Evolutionary conservation across 129 eudicot genomes (phyloP).

Genomic region (Oenanthe sinensis): DNA sequence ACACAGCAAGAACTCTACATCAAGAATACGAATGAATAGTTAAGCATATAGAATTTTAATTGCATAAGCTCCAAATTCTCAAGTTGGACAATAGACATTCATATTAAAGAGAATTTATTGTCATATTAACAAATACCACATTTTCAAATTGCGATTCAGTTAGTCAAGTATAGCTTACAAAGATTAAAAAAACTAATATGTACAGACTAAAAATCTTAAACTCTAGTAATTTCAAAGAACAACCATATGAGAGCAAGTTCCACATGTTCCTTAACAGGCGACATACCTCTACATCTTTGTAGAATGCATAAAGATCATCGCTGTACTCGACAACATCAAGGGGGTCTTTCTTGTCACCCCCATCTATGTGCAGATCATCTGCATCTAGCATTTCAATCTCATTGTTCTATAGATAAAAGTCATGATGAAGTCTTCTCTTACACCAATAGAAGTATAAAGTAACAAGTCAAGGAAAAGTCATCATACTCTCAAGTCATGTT

Average conservation of each 20-base stretch:
- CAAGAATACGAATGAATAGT: not conserved
- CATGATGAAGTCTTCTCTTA: not conserved
- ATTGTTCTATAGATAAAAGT: constrained; percentile 27
- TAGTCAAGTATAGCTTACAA: not conserved
- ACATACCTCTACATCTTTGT: constrained; percentile 49
- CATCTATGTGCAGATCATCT: constrained; percentile 48
- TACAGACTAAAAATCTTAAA: not conserved
- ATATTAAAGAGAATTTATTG: not conserved
- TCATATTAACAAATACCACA: not conserved
- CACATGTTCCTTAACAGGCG: not conserved
- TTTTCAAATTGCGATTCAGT: not conserved
- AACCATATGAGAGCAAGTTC: not conserved
- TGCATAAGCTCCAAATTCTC: not conserved
- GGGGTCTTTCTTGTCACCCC: constrained; percentile 36
- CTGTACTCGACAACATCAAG: constrained; percentile 56
- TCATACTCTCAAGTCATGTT: constrained; percentile 61
- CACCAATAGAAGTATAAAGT: not conserved
- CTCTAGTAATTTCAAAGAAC: not conserved
- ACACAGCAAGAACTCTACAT: constrained; percentile 60
- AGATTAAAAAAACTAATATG: not conserved
- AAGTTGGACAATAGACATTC: not conserved
- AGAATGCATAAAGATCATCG: constrained; percentile 46
- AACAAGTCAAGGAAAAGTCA: not conserved
- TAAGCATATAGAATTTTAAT: not conserved
- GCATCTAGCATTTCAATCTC: constrained; percentile 61